Evolutionary conservation across 768 basidiomycete species (phyloP).

Genomic region (Trametes meyenii): DNA sequence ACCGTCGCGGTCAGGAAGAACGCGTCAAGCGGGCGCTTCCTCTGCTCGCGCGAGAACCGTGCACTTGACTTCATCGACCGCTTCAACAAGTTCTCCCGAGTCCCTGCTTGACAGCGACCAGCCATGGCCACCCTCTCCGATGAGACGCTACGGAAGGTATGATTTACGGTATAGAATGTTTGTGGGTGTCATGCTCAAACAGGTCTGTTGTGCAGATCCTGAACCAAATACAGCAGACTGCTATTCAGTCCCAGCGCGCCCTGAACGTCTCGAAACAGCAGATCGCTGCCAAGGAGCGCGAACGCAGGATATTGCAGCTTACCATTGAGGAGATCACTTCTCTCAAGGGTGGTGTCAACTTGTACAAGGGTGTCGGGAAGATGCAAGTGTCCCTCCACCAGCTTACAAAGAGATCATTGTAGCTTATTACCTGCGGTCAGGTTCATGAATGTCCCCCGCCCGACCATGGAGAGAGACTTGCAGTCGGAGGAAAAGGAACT

Average conservation of each 20-base stretch:
- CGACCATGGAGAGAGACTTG: slow-evolving; percentile 76
- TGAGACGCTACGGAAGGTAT: slow-evolving; percentile 81
- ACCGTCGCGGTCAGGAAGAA: slow-evolving; percentile 22
- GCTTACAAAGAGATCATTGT: not conserved
- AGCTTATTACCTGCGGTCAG: slow-evolving; percentile 42
- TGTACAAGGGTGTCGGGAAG: slow-evolving; percentile 96
- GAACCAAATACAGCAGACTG: slow-evolving; percentile 90
- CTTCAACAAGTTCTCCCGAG: not conserved
- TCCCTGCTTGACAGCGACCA: slow-evolving; percentile 1
- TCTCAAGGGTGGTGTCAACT: slow-evolving; percentile 71
- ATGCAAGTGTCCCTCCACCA: slow-evolving; percentile 61
- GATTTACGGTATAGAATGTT: not conserved
- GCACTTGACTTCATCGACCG: not conserved
- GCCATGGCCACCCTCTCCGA: slow-evolving; percentile 48
- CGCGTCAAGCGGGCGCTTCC: slow-evolving; percentile 24
- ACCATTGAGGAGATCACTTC: slow-evolving; percentile 82
- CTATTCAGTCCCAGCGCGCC: slow-evolving; percentile 80
- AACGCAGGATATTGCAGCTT: slow-evolving; percentile 85
- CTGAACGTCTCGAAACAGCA: slow-evolving; percentile 77
- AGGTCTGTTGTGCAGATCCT: slow-evolving; percentile 84
- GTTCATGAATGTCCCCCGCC: slow-evolving; percentile 88
- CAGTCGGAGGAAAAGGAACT: slow-evolving; percentile 80
- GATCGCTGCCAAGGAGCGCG: slow-evolving; percentile 79
- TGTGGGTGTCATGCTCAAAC: too few relatives aligned
- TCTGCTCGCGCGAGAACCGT: slow-evolving; percentile 9